These are phyloP conservation scores for Penicillium corylophilum DNA, from an alignment of 2,329 filamentous ascomycete species.

Conservation along the genomic window DNA sequence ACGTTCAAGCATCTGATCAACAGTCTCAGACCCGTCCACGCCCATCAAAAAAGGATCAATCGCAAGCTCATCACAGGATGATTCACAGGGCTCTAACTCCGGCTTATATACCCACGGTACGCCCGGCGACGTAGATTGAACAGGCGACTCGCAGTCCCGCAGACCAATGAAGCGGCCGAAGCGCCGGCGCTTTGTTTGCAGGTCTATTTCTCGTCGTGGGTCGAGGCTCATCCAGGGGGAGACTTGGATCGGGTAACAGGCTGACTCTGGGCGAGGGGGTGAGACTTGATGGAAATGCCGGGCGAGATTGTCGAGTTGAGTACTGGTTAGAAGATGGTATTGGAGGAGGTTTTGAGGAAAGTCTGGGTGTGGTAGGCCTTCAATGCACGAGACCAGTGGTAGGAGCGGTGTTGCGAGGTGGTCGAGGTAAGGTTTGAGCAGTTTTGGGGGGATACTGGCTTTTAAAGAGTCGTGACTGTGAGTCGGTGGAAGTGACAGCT, in stretches of 20 bases:
- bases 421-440: conserved; percentile 17
- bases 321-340: conserved; percentile 43
- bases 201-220: conserved; percentile 22
- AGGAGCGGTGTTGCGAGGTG: conserved; percentile 33
- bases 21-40: neutral
- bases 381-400: conserved; percentile 39
- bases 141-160: conserved; percentile 16
- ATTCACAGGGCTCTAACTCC: neutral
- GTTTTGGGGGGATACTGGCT: conserved; percentile 1
- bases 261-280: conserved; percentile 33
- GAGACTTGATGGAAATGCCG: conserved; percentile 44
- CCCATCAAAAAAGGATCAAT: neutral
- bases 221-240: conserved; percentile 30
- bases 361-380: conserved; percentile 35
- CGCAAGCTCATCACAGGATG: neutral
- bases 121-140: neutral
- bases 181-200: conserved; percentile 41
- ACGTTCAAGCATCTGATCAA: conserved; percentile 17
- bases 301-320: conserved; percentile 44
- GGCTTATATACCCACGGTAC: neutral
- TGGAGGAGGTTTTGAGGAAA: conserved; percentile 41
- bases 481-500: neutral
- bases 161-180: conserved; percentile 47
- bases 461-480: neutral
- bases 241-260: conserved; percentile 35